Evolutionary conservation across 106 monocot species (phyloP), one percentile per base, ranked within the genome.

Genomic region (Platanthera zijinensis): DNA sequence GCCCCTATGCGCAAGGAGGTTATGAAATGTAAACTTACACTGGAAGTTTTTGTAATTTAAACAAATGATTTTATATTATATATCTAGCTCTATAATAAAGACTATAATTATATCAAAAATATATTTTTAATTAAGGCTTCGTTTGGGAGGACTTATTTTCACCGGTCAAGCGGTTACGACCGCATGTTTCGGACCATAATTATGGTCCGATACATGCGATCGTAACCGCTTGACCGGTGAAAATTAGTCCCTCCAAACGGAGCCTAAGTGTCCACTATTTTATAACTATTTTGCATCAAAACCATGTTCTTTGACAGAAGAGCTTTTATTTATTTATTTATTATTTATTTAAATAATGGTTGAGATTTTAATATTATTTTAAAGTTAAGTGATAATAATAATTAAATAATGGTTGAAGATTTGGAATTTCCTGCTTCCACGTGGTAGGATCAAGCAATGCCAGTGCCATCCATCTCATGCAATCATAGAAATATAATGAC

Each of bases 271-370:
- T 17, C 5, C 59, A 59, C 59, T 59, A n/a, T 19, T 59, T 54
- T 59, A 25, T 25, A 25, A 25, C 25, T 25, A 25, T 25, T 59
- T 5, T 8, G 17, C 19, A 59, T 19, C 59, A 1, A 59, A 59
- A 19, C 59, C 59, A 59, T 59, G 59, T 59, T 59, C 59, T 59
- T 25, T 59, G 59, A 59, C 59, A 59, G 59, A 59, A 59, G n/a
- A 19, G 59, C 59, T 19, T 19, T 59, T 8, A 54, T 54, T 54
- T n/a, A n/a, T n/a, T 54, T 39, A 39, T 39, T 39, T 39, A 39
- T 3, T 2, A 39, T 39, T 39, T 2, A 39, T 39, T 39, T 39
- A 39, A 39, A 39, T 39, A 39, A 39, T 39, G 39, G 1, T 39
- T 39, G 39, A 39, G 39, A 39, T 39, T 39, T 39, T 39, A 39